Conservation (phyloP, 2,329 filamentous ascomycete genomes). For the Penicillium sp. region DNA sequence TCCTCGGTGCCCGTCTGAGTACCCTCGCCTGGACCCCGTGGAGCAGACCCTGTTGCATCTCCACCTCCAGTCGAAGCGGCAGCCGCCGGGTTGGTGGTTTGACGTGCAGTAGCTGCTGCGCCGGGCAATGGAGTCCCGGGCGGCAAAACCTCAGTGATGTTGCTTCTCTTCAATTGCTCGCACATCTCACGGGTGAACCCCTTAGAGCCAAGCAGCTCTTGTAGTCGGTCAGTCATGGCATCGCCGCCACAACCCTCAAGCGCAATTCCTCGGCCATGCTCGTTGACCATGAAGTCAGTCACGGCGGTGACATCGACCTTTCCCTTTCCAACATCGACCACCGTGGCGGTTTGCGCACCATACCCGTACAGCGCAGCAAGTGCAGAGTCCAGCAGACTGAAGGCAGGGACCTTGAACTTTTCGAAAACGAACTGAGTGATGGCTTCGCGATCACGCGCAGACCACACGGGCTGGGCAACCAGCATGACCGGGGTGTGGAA, state of each 20-base stretch:
- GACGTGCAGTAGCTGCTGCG: conserved; percentile 37
- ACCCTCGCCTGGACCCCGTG: conserved; percentile 50
- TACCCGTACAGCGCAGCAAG: conserved; percentile 76
- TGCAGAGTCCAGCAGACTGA: conserved; percentile 84
- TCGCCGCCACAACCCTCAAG: conserved; percentile 72
- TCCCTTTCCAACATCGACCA: conserved; percentile 84
- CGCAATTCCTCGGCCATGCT: conserved; percentile 58
- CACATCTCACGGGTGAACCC: conserved; percentile 58
- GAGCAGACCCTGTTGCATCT: conserved; percentile 39
- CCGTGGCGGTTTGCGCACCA: conserved; percentile 71
- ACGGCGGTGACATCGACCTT: conserved; percentile 93
- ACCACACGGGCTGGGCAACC: conserved; percentile 85
- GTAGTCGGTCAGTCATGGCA: conserved; percentile 69
- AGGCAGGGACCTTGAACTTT: conserved; percentile 88
- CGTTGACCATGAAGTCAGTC: conserved; percentile 70
- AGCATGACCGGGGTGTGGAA: conserved; percentile 93
- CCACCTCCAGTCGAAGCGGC: conserved; percentile 52
- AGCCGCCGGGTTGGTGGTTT: conserved; percentile 49
- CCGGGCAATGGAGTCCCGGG: conserved; percentile 51
- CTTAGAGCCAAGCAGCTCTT: conserved; percentile 57
- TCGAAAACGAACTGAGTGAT: conserved; percentile 95
- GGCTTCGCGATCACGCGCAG: conserved; percentile 74
- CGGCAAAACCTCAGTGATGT: conserved; percentile 57
- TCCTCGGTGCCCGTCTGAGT: conserved; percentile 51
- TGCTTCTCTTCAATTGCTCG: conserved; percentile 59